Conservation (phyloP, 164 flowering plant species). For the Berberis thunbergii region DNA sequence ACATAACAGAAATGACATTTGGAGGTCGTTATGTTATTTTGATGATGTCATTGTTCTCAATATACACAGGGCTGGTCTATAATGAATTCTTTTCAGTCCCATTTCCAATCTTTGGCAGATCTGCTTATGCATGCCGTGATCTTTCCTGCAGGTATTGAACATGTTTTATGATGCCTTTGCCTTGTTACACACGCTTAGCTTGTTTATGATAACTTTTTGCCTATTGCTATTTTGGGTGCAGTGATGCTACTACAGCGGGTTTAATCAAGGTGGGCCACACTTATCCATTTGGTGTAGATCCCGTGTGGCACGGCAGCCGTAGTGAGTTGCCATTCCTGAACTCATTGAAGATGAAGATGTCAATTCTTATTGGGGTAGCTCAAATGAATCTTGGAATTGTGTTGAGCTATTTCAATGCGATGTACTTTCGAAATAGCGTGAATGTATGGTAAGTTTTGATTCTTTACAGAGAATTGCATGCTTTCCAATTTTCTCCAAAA, state of each 20-base stretch:
- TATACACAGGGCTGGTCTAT: slow-evolving; percentile 89
- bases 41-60: slow-evolving; percentile 93
- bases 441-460: slow-evolving; percentile 61
- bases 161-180: not conserved
- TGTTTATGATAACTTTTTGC: not conserved
- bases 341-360: slow-evolving; percentile 99
- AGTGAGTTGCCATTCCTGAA: slow-evolving; percentile 93
- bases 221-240: slow-evolving; percentile 20
- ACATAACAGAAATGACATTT: slow-evolving; percentile 85
- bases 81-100: slow-evolving; percentile 98
- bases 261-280: slow-evolving; percentile 72
- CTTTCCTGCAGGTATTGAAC: slow-evolving; percentile 65
- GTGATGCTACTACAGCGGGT: slow-evolving; percentile 71
- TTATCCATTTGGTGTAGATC: slow-evolving; percentile 95
- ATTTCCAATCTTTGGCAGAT: slow-evolving; percentile 72
- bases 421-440: slow-evolving; percentile 48
- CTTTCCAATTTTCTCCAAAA: not conserved
- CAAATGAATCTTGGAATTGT: slow-evolving; percentile 98
- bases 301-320: slow-evolving; percentile 91
- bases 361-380: slow-evolving; percentile 87
- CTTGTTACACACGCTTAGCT: too few species aligned
- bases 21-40: slow-evolving; percentile 95
- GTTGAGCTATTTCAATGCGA: slow-evolving; percentile 81
- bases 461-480: not conserved
- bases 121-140: slow-evolving; percentile 93